Evolutionary conservation across 192 early-diverging fungal genomes (phyloP), one percentile per base, ranked within the genome.

Genomic region (Spizellomyces punctatus): DNA sequence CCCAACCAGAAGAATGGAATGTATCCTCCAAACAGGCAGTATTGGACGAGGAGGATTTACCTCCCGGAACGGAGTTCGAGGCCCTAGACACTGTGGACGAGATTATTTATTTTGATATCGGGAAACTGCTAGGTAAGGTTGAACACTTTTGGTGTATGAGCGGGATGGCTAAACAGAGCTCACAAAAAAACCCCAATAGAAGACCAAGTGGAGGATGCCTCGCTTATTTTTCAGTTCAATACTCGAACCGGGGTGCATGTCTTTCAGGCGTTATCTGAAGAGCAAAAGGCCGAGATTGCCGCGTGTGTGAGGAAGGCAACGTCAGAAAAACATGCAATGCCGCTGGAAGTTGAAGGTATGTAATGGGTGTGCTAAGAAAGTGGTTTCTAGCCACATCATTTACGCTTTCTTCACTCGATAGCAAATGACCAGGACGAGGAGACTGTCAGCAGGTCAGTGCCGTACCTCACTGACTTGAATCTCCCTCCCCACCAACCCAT

Each of bases 211-310:
- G 66, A 68, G 2, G 46, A 68, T 19, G 22, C 66, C 19, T 50
- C 41, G 19, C 66, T 58, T 43, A 52, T 58, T 17, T 68, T 68
- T 45, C 66, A 68, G 55, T 27, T 68, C 19, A 68, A 68, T 36
- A 57, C 66, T 44, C 9, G 55, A 0, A 52, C 54, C 9, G 52
- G 55, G 0, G 66, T 68, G 19, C 58, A 19, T 45, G 55, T 56
- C 19, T 58, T 68, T 8, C 50, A 44, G n/a, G 66, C 66, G 27
- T 16, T 19, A 52, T 43, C 17, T 21, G 16, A 47, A 10, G 46
- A 66, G 9, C 43, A 66, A 22, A 66, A 66, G 48, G 64, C 41
- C 1, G 64, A 42, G 19, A 46, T 47, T 21, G 19, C 21, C 19
- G 62, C 7, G 62, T 41, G 42, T 7, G 21, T 63, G 0, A 63